Percentiles rank a stretch among this genome's conserved stretches.
phyloP scores from a whole-genome alignment of 1,284 basidiomycete species.

The Moesziomyces parantarcticus region DNA sequence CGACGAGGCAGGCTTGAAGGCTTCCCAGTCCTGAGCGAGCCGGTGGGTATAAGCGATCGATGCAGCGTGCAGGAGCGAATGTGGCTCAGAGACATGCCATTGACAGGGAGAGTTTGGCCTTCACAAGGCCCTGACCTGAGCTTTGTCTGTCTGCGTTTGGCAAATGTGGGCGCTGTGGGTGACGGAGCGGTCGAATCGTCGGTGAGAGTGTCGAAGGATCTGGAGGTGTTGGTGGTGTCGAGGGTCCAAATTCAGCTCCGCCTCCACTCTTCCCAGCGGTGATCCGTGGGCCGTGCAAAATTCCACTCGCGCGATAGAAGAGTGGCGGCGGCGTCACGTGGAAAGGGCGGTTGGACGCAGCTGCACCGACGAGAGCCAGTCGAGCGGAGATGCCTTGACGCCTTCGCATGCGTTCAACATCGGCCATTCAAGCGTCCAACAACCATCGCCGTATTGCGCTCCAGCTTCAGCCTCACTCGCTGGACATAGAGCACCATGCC shows the following conservation, averaged over 20 bases:
- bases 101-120: slow-evolving; percentile 8
- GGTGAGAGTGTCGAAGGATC: not conserved
- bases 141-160: not conserved
- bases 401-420: too few species aligned
- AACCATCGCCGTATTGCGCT: not conserved
- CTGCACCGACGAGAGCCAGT: not conserved
- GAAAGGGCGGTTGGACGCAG: not conserved
- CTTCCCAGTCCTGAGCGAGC: not conserved
- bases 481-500: slow-evolving; percentile 30
- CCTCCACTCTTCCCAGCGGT: slow-evolving; percentile 17
- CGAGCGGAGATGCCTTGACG: not conserved
- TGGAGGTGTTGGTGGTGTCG: not conserved
- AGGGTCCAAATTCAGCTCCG: not conserved
- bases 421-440: too few species aligned
- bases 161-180: too few species aligned
- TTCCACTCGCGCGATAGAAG: slow-evolving; percentile 40
- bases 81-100: slow-evolving; percentile 43
- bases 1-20: too few species aligned
- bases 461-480: not conserved
- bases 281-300: slow-evolving; percentile 6
- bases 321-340: not conserved
- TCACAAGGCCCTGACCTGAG: not conserved
- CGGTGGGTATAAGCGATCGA: slow-evolving; percentile 6
- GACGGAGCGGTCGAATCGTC: too few species aligned
- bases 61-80: slow-evolving; percentile 20